phyloP scores from a whole-genome alignment of 2,329 filamentous ascomycete genomes.

The Magnaporthiopsis rhizophila region DNA sequence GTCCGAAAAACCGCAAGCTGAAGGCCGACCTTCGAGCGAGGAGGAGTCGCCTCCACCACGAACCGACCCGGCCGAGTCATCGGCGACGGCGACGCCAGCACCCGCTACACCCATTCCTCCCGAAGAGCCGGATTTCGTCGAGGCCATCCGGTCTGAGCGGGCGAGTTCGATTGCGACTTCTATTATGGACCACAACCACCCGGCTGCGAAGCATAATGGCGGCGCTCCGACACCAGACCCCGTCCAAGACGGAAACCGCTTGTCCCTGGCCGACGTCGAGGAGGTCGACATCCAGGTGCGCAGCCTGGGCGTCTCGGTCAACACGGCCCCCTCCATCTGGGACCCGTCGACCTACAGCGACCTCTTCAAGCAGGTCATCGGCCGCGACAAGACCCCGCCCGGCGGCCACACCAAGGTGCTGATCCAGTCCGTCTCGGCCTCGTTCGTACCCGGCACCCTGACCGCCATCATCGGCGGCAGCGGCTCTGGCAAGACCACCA shows the following conservation, averaged over 20 bases:
- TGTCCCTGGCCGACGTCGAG: constrained; percentile 45
- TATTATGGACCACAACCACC: constrained; percentile 15
- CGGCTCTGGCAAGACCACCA: constrained; percentile 75
- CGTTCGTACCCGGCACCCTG: constrained; percentile 56
- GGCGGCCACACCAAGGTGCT: constrained; percentile 41
- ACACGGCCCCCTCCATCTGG: constrained; percentile 47
- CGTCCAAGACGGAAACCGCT: constrained; percentile 25
- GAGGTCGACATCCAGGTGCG: constrained; percentile 46
- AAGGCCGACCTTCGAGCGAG: not conserved
- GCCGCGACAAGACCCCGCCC: constrained; percentile 15
- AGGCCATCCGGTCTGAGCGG: constrained; percentile 14
- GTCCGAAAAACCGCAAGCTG: not conserved
- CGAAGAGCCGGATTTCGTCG: not conserved
- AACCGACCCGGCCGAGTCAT: not conserved
- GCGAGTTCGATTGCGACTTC: constrained; percentile 24
- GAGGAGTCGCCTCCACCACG: not conserved
- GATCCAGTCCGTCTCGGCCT: constrained; percentile 54
- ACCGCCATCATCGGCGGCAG: constrained; percentile 77
- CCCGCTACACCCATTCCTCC: too few relatives aligned
- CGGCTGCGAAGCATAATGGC: constrained; percentile 9
- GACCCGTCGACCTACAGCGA: constrained; percentile 38
- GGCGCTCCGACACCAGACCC: constrained; percentile 15
- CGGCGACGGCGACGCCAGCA: not conserved
- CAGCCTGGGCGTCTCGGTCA: constrained; percentile 46
- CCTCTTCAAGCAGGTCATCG: constrained; percentile 27